These are phyloP conservation scores for Saturnispora hagleri DNA, from an alignment of 805 yeast species.

Conservation along the genomic window DNA sequence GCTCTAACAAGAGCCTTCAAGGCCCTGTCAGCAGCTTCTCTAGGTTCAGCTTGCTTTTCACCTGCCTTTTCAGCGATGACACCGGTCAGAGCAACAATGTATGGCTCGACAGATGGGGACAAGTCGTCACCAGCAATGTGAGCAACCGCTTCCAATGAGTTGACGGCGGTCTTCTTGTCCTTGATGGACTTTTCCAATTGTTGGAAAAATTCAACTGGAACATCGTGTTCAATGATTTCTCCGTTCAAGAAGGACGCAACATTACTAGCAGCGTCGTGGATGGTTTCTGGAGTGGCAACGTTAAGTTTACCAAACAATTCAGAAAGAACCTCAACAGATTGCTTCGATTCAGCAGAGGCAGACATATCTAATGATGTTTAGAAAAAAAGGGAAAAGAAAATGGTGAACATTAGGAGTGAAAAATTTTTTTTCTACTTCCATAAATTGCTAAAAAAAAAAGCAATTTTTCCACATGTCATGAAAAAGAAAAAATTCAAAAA, in stretches of 20 bases:
- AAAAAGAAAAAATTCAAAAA: constrained; percentile 1
- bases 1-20: constrained; percentile 69
- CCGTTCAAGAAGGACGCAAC: constrained; percentile 93
- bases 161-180: constrained; percentile 74
- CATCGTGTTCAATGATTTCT: constrained; percentile 96
- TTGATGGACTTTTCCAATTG: constrained; percentile 66
- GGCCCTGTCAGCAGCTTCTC: constrained; percentile 67
- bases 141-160: constrained; percentile 74
- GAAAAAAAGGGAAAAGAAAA: constrained; percentile 3
- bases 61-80: constrained; percentile 72
- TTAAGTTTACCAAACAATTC: constrained; percentile 89
- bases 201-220: constrained; percentile 79
- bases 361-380: constrained; percentile 8
- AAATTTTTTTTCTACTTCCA: neutral
- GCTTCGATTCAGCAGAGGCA: constrained; percentile 47
- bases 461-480: neutral
- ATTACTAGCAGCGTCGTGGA: constrained; percentile 78
- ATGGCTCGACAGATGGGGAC: constrained; percentile 94
- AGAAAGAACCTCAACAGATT: constrained; percentile 72
- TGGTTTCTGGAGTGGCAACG: constrained; percentile 78
- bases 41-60: constrained; percentile 77
- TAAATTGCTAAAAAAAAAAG: constrained; percentile 4
- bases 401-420: neutral
- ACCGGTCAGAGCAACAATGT: constrained; percentile 67
- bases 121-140: constrained; percentile 80